Percentiles rank a stretch among this genome's conserved stretches.
phyloP scores from a whole-genome alignment of 305 asterid species.

The Fraxinus nigra region DNA sequence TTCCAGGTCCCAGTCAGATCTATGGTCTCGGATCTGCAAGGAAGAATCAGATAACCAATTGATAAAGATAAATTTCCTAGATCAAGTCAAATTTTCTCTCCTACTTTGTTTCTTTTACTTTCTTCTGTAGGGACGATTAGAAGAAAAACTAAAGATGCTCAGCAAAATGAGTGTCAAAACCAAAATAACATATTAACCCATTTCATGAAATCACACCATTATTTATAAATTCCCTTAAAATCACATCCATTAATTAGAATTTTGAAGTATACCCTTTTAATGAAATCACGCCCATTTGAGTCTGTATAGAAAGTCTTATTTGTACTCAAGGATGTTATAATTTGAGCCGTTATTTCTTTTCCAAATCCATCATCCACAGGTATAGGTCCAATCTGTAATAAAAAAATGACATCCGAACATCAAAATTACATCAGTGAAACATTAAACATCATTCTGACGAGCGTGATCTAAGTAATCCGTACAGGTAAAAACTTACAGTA shows the following conservation, averaged over 20 bases:
- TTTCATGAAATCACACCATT: constrained; percentile 67
- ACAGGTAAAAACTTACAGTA: constrained; percentile 46
- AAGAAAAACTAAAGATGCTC: neutral
- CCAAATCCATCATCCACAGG: constrained; percentile 83
- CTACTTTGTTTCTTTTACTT: neutral
- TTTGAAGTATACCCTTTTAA: constrained; percentile 50
- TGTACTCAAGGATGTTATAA: constrained; percentile 54
- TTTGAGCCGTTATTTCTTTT: constrained; percentile 66
- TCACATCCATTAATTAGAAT: constrained; percentile 54
- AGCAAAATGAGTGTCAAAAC: constrained; percentile 12
- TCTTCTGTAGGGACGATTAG: neutral
- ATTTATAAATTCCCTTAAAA: constrained; percentile 57
- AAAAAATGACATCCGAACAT: constrained; percentile 25
- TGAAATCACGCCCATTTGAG: constrained; percentile 82
- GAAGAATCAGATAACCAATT: constrained; percentile 14
- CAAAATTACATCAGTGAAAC: constrained; percentile 8
- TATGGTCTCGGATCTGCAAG: constrained; percentile 59
- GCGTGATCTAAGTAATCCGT: constrained; percentile 5
- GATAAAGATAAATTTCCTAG: constrained; percentile 8
- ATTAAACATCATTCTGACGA: constrained; percentile 14
- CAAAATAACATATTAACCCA: constrained; percentile 36
- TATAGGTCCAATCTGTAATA: constrained; percentile 72
- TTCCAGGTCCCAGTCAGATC: constrained; percentile 78
- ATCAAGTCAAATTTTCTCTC: constrained; percentile 6
- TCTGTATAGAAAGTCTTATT: constrained; percentile 73